phyloP scores from a whole-genome alignment of 345 rosid genomes.

The Alliaria petiolata region DNA sequence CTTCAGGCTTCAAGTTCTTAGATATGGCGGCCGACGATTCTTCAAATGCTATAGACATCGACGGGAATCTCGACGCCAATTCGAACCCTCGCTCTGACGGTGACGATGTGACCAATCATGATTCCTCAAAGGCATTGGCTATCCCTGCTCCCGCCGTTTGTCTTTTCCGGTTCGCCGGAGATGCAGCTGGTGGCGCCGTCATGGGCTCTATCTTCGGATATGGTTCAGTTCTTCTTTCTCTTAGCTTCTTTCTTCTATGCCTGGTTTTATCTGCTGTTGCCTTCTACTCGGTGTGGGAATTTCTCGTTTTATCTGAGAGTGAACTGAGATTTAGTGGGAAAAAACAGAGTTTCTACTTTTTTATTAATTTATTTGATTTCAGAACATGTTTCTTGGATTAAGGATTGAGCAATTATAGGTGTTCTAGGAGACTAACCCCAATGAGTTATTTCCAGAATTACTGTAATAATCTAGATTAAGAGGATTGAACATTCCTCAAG shows the following conservation, averaged over 20 bases:
- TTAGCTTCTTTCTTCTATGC: background rate
- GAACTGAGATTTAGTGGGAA: background rate
- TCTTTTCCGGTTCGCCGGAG: conserved; percentile 63
- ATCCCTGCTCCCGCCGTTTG: conserved; percentile 64
- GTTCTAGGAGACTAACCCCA: background rate
- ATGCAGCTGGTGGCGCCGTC: conserved; percentile 84
- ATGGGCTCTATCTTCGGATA: conserved; percentile 87
- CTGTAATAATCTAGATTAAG: background rate
- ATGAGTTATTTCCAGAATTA: background rate
- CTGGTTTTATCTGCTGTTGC: background rate
- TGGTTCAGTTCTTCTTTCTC: conserved; percentile 41
- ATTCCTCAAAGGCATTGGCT: conserved; percentile 38
- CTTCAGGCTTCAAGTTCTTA: background rate
- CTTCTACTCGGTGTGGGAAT: background rate
- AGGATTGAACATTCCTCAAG: background rate
- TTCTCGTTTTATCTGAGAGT: background rate
- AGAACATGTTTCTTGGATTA: background rate
- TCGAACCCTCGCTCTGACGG: conserved; percentile 29
- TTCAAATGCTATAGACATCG: conserved; percentile 32
- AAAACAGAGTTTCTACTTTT: background rate
- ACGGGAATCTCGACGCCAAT: conserved; percentile 14
- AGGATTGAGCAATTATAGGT: background rate
- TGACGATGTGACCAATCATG: conserved; percentile 20
- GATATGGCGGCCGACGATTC: conserved; percentile 48
- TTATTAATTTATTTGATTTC: background rate